phyloP scores from a whole-genome alignment of 1,139 yeast species.

The Taphrina populina region DNA sequence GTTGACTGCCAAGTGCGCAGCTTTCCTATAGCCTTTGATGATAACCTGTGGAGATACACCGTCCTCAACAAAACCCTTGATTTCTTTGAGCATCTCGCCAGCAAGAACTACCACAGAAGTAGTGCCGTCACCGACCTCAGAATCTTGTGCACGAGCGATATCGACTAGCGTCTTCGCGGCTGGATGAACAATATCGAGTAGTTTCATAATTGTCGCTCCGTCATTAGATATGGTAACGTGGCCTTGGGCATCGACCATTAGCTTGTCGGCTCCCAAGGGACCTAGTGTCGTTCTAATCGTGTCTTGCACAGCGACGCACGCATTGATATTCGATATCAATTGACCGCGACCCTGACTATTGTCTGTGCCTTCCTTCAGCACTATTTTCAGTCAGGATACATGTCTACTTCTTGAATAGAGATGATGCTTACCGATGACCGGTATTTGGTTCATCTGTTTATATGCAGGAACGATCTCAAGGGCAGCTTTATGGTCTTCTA shows the following conservation, averaged over 20 bases:
- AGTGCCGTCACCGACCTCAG: conserved; percentile 99
- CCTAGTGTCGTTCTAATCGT: conserved; percentile 93
- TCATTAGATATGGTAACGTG: conserved; percentile 94
- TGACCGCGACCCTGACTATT: conserved; percentile 96
- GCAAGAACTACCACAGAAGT: conserved; percentile 93
- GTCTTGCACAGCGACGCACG: conserved; percentile 95
- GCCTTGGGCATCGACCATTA: conserved; percentile 48
- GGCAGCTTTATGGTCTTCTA: no score
- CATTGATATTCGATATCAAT: conserved; percentile 89
- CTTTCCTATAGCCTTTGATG: conserved; percentile 81
- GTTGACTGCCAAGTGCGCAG: conserved; percentile 72
- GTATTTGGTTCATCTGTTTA: conserved; percentile 33
- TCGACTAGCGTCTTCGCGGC: conserved; percentile 96
- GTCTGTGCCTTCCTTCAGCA: conserved; percentile 95
- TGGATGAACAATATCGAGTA: conserved; percentile 94
- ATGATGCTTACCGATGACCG: conserved; percentile 34
- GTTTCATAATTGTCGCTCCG: conserved; percentile 87
- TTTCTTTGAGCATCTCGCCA: conserved; percentile 89
- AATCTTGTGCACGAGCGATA: conserved; percentile 93
- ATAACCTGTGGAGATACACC: conserved; percentile 90
- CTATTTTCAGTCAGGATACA: conserved; percentile 57
- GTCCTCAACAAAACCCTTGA: conserved; percentile 87
- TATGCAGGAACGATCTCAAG: no score
- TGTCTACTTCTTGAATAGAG: no score
- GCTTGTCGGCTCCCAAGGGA: conserved; percentile 88